Conservation (phyloP, 2,329 filamentous ascomycete genomes). For the Cordyceps cateniannulata region DNA sequence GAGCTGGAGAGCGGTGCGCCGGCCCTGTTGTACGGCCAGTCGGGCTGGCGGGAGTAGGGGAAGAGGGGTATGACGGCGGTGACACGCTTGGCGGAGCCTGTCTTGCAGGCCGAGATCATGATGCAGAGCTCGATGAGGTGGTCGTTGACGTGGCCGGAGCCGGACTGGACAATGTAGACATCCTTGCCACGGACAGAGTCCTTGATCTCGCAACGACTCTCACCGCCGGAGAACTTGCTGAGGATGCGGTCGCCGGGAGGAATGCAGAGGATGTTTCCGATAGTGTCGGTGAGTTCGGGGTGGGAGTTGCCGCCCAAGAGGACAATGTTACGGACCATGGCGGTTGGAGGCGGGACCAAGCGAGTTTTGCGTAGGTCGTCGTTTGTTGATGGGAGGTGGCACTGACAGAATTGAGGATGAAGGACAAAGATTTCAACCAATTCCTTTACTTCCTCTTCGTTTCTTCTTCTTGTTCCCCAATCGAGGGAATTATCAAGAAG, state of each 20-base stretch:
- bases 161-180: slow-evolving; percentile 97
- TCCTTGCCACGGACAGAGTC: slow-evolving; percentile 97
- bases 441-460: background rate
- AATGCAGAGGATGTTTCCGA: slow-evolving; percentile 84
- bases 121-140: slow-evolving; percentile 95
- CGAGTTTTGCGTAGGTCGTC: background rate
- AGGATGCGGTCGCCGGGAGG: slow-evolving; percentile 79
- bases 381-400: background rate
- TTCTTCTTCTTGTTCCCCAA: background rate
- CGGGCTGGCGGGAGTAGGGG: slow-evolving; percentile 92
- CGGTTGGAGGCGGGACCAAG: slow-evolving; percentile 17
- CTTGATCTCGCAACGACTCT: slow-evolving; percentile 90
- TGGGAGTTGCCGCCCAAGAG: slow-evolving; percentile 91
- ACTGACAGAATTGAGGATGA: background rate
- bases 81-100: slow-evolving; percentile 84
- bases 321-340: slow-evolving; percentile 92
- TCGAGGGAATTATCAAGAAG: slow-evolving; percentile 2
- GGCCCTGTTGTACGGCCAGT: slow-evolving; percentile 93
- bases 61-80: slow-evolving; percentile 93
- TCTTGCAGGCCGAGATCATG: slow-evolving; percentile 97
- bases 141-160: slow-evolving; percentile 89
- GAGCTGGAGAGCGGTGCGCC: slow-evolving; percentile 78
- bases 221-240: slow-evolving; percentile 88
- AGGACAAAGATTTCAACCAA: background rate
- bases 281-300: slow-evolving; percentile 75